Evolutionary conservation across 208 protist genomes (phyloP).

Genomic region (Trichomonas vaginalis): DNA sequence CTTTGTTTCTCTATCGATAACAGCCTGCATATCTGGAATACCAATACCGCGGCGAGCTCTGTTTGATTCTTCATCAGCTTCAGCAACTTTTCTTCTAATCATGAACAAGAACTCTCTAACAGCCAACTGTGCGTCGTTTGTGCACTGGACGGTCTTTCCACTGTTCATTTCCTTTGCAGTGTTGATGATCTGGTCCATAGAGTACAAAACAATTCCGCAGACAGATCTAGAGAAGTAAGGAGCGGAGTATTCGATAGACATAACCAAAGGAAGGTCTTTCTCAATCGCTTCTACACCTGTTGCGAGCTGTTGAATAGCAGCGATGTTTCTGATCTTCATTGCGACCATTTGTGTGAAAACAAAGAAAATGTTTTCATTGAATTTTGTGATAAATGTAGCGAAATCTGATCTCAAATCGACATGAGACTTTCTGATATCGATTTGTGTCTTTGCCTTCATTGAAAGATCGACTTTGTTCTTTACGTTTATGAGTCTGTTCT

Average conservation of each 20-base stretch:
- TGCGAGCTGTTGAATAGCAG: neutral
- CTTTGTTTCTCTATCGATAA: neutral
- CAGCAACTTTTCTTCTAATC: constrained; percentile 10
- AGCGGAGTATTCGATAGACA: neutral
- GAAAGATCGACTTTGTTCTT: neutral
- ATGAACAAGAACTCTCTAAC: constrained; percentile 9
- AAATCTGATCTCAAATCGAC: neutral
- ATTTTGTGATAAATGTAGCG: neutral
- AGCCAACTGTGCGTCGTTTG: neutral
- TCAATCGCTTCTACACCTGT: neutral
- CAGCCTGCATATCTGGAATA: neutral
- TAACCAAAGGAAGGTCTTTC: neutral
- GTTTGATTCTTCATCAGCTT: neutral
- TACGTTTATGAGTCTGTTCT: neutral
- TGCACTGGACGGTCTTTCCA: neutral
- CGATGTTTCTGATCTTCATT: neutral
- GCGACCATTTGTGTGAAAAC: neutral
- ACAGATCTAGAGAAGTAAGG: neutral
- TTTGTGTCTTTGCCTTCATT: neutral
- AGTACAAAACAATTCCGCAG: neutral
- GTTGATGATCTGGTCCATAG: neutral
- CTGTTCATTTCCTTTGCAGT: neutral
- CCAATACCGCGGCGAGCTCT: neutral
- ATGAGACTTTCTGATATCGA: neutral
- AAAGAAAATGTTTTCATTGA: neutral